These are phyloP conservation scores for Peterozyma xylosa DNA, from an alignment of 805 yeast species.

Conservation along the genomic window DNA sequence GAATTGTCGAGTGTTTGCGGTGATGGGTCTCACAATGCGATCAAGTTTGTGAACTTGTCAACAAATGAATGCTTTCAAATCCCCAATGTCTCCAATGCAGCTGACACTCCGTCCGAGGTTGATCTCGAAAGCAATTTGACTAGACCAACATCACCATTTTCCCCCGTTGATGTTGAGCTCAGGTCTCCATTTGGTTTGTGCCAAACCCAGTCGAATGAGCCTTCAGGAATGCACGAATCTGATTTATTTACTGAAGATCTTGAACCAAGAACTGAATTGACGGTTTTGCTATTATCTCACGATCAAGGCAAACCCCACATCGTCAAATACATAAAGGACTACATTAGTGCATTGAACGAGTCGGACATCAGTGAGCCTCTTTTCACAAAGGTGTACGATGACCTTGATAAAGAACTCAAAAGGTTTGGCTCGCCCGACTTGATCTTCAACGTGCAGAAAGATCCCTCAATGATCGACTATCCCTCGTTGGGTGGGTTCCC, in stretches of 20 bases:
- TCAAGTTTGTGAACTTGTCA: conserved; percentile 16
- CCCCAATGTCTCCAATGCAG: conserved; percentile 6
- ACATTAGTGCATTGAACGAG: neutral
- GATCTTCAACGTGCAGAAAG: conserved; percentile 12
- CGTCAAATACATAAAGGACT: neutral
- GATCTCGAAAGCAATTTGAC: conserved; percentile 3
- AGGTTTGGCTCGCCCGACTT: conserved; percentile 13
- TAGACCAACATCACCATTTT: conserved; percentile 11
- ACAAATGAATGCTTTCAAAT: conserved; percentile 11
- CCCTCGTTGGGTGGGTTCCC: conserved; percentile 14
- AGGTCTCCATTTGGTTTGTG: neutral
- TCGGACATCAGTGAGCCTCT: conserved; percentile 2
- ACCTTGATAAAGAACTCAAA: conserved; percentile 10
- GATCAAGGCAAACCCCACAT: conserved; percentile 1
- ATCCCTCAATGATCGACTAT: conserved; percentile 8
- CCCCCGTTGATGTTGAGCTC: conserved; percentile 6
- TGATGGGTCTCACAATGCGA: conserved; percentile 11
- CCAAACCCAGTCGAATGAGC: neutral
- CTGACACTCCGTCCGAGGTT: neutral
- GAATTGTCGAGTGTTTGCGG: conserved; percentile 16
- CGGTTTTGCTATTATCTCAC: conserved; percentile 13
- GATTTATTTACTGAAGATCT: neutral
- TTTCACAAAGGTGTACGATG: conserved; percentile 3
- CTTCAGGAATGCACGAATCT: too few species aligned
- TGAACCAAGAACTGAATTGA: conserved; percentile 6